phyloP scores from a whole-genome alignment of 192 early-diverging fungal species.

The Coemansia sp. region DNA sequence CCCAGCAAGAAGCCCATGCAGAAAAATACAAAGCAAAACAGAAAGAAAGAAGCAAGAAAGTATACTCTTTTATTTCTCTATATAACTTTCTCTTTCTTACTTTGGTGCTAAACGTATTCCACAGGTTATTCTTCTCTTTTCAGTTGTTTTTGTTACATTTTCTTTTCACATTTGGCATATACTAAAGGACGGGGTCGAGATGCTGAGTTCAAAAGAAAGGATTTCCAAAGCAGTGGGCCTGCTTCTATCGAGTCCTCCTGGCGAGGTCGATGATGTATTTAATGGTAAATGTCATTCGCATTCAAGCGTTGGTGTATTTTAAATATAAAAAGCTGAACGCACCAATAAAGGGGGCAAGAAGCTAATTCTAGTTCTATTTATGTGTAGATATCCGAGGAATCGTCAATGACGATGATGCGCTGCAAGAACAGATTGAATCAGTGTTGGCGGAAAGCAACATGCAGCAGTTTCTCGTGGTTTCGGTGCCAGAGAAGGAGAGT shows the following conservation, averaged over 20 bases:
- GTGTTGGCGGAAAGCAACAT: constrained; percentile 83
- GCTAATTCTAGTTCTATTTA: too few species aligned
- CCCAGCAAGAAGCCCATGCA: too few species aligned
- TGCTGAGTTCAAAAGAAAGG: constrained; percentile 60
- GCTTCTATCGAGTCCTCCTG: constrained; percentile 87
- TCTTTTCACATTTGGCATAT: background rate
- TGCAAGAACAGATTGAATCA: constrained; percentile 65
- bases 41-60: too few species aligned
- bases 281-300: constrained; percentile 66
- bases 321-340: too few species aligned
- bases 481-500: constrained; percentile 59
- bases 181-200: background rate
- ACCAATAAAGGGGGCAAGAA: too few species aligned
- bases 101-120: too few species aligned
- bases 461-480: constrained; percentile 74
- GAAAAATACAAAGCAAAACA: too few species aligned
- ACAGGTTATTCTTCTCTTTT: too few species aligned
- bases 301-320: background rate
- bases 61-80: too few species aligned
- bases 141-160: background rate
- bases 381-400: constrained; percentile 89
- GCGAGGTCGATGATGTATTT: constrained; percentile 95
- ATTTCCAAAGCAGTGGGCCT: constrained; percentile 76
- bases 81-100: too few species aligned
- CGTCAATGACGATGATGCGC: constrained; percentile 73